These are phyloP conservation scores for Medicago lupulina DNA, from an alignment of 306 rosid species.

Conservation along the genomic window DNA sequence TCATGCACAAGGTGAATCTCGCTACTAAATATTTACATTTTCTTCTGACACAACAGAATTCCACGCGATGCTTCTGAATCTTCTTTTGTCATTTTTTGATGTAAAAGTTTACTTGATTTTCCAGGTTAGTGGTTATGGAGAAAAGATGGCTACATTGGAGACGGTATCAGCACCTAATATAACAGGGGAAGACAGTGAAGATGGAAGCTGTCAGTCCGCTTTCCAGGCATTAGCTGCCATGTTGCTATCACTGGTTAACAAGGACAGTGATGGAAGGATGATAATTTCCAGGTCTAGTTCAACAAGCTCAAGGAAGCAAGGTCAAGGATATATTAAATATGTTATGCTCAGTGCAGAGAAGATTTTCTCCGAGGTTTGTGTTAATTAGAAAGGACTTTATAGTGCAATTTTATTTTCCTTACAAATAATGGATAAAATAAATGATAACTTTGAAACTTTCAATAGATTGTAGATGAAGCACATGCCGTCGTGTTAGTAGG, in stretches of 20 bases:
- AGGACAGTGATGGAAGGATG: slow-evolving; percentile 84
- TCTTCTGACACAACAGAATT: slow-evolving; percentile 22
- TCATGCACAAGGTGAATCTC: slow-evolving; percentile 88
- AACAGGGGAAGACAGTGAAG: slow-evolving; percentile 48
- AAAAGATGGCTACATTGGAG: slow-evolving; percentile 55
- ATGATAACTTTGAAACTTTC: slow-evolving; percentile 39
- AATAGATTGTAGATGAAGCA: slow-evolving; percentile 82
- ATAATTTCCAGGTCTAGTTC: slow-evolving; percentile 71
- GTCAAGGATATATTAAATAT: slow-evolving; percentile 73
- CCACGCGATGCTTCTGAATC: slow-evolving; percentile 28
- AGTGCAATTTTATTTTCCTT: slow-evolving; percentile 10
- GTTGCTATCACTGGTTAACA: slow-evolving; percentile 74
- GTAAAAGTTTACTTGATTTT: slow-evolving; percentile 42
- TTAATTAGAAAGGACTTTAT: slow-evolving; percentile 20
- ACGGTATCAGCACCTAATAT: slow-evolving; percentile 43
- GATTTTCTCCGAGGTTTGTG: slow-evolving; percentile 86
- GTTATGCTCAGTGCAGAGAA: slow-evolving; percentile 93
- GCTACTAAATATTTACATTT: slow-evolving; percentile 16
- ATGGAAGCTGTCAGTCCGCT: slow-evolving; percentile 76
- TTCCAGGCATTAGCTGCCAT: slow-evolving; percentile 78
- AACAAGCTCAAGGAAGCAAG: slow-evolving; percentile 52
- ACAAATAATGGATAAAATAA: slow-evolving; percentile 33
- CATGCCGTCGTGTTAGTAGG: slow-evolving; percentile 92
- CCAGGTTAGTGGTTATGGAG: slow-evolving; percentile 88
- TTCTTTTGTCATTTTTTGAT: slow-evolving; percentile 26